Conservation (phyloP, 2,329 filamentous ascomycete species). For the Cercospora sojina region DNA sequence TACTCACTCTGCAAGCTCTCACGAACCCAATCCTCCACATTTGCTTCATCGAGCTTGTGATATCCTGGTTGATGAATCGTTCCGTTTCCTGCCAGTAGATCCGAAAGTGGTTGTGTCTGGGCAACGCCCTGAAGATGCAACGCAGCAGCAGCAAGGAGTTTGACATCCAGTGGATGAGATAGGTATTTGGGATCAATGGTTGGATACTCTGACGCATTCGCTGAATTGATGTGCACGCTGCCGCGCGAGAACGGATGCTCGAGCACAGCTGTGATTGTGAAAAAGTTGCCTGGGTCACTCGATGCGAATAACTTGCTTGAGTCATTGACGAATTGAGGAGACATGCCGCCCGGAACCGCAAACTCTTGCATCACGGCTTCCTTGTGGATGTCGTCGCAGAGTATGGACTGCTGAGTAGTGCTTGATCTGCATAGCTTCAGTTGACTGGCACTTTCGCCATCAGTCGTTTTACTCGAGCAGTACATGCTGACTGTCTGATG, state of each 20-base stretch:
- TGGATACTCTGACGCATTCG: constrained; percentile 25
- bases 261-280: constrained; percentile 58
- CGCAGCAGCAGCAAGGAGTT: constrained; percentile 16
- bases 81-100: constrained; percentile 11
- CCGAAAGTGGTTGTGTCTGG: constrained; percentile 5
- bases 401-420: constrained; percentile 18
- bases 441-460: background rate
- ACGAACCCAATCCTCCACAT: constrained; percentile 16
- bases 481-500: background rate
- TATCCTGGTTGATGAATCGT: constrained; percentile 16
- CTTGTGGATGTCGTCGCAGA: constrained; percentile 19
- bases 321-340: constrained; percentile 29
- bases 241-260: constrained; percentile 50
- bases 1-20: constrained; percentile 19
- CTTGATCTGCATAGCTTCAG: background rate
- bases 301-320: constrained; percentile 28
- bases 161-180: constrained; percentile 51
- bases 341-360: constrained; percentile 29
- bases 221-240: constrained; percentile 39
- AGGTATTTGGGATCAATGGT: constrained; percentile 31
- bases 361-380: constrained; percentile 29
- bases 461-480: background rate
- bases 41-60: constrained; percentile 2
- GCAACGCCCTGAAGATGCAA: constrained; percentile 17
- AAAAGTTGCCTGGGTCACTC: constrained; percentile 42